Evolutionary conservation across 768 basidiomycete species (phyloP), one percentile per base, ranked within the genome.

Genomic region (Amanita rimosa): DNA sequence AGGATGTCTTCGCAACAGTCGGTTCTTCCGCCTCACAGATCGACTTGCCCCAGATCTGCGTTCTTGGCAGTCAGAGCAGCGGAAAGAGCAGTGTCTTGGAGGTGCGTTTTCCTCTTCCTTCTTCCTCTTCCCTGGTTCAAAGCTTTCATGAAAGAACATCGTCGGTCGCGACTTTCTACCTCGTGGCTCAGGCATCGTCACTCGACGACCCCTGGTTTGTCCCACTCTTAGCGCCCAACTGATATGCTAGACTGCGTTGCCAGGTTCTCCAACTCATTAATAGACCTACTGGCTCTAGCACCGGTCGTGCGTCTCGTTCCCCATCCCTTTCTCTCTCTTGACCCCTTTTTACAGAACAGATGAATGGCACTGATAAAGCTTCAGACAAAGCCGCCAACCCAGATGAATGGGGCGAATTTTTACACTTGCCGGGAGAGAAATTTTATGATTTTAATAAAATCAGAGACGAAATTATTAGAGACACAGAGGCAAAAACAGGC

Each of bases 331-430:
- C 27, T 6, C 21, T 49, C 34, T 16, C 50, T 57, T 55, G 60
- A 62, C 52, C 58, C 58, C 56, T 52, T 61, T 22, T 53, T 51
- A 35, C 54, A 69, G 71, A 66, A 51, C 57, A 65, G 63, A 58
- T 68, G 19, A 72, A 73, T 53, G 75, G 72, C 21, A 64, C 67
- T 44, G 75, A 75, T 44, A 70, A 74, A 55, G 70, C 71, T 9
- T 62, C 66, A 26, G 87, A 88, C 68, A 81, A 84, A 53, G 71
- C 78, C 24, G 89, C 85, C 65, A 98, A 98, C 63, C 72, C 81
- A 48, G 82, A 96, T 57, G 96, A 98, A 66, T 99, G 96, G 96
- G 96, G 95, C 57, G 96, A 99, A 67, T 99, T 99, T 75, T 73
- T 97, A 26, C 92, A 93, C 58, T 76, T 97, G 34, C 96, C 95